Base-by-base conservation (phyloP, 345 rosid species). In the Trapa bicornis region DNA sequence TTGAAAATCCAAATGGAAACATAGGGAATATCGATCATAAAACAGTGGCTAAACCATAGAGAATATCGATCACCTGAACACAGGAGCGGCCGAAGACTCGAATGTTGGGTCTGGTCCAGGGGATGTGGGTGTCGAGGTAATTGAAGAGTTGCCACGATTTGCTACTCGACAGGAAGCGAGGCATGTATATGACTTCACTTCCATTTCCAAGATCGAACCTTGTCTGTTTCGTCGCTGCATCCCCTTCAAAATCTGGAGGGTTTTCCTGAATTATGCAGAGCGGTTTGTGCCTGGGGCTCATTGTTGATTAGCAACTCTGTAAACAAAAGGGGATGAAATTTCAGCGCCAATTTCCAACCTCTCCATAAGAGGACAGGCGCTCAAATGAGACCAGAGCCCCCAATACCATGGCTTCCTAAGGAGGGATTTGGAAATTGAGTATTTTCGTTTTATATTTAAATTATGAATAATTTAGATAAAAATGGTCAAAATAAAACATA, bases 31-130 rank as follows among this genome's bases (percentile, higher is more conserved):
- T 50, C 4, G 8, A 22, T 35, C 65, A 32, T 41, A 61, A 32
- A 35, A 61, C 1, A 22, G n/a, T 14, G 65, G 13, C 38, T 36
- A 16, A 61, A 58, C 11, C 3, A 3, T 61, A 3, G 5, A 22
- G 7, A 11, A 22, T 6, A 64, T 10, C 47, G 4, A 15, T 13
- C 2, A 81, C 84, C 80, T 81, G 85, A 16, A 76, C 68, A 35
- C 82, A 76, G 45, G 77, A 66, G 48, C 80, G 80, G 56, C 80
- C 82, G 56, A 79, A 81, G 69, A 81, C 80, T 15, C 77, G 75
- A 56, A 81, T 69, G 67, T 80, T 68, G 65, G 85, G 82, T 15
- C 85, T 66, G 53, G 72, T 74, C 85, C 85, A 81, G 54, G 85
- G 85, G 64, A 81, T 71, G 69, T 64, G 75, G 36, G 70, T 32